Evolutionary conservation across 371 early-diverging fungal species (phyloP).

Genomic region (Zopfochytrium polystomum): DNA sequence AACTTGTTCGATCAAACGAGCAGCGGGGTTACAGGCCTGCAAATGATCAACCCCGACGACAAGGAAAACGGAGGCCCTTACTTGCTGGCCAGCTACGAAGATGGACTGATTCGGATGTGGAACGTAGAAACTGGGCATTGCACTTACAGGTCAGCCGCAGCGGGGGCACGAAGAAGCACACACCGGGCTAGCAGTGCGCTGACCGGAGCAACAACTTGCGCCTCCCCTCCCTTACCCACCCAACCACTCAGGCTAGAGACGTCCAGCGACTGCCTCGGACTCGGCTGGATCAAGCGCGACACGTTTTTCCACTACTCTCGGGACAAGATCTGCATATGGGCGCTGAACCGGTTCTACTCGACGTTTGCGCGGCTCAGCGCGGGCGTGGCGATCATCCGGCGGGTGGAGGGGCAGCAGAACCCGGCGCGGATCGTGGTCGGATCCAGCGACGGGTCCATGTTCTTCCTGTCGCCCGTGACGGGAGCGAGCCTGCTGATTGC

Average conservation of each 20-base stretch:
- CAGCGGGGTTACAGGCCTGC: slow-evolving; percentile 33
- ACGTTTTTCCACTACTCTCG: slow-evolving; percentile 40
- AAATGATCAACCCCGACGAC: slow-evolving; percentile 7
- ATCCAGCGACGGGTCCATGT: slow-evolving; percentile 38
- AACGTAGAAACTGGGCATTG: slow-evolving; percentile 89
- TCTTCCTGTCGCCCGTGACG: slow-evolving; percentile 41
- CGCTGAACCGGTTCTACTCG: slow-evolving; percentile 39
- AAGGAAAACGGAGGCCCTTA: slow-evolving; percentile 24
- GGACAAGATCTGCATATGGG: slow-evolving; percentile 43
- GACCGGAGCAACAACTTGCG: too few species aligned
- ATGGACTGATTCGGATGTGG: slow-evolving; percentile 94
- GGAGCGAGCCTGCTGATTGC: slow-evolving; percentile 40
- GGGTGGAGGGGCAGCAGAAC: slow-evolving; percentile 17
- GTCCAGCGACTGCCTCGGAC: slow-evolving; percentile 36
- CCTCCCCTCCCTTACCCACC: too few species aligned
- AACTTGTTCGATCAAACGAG: slow-evolving; percentile 43
- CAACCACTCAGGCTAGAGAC: slow-evolving; percentile 29
- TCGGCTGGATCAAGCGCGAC: slow-evolving; percentile 35
- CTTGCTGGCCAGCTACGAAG: slow-evolving; percentile 51
- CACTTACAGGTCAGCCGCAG: slow-evolving; percentile 25
- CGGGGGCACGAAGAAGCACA: not conserved
- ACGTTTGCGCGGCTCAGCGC: slow-evolving; percentile 32
- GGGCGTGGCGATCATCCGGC: slow-evolving; percentile 23
- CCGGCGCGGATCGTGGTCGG: slow-evolving; percentile 39
- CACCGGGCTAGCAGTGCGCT: too few species aligned